Evolutionary conservation across 2,329 filamentous ascomycete species (phyloP), one percentile per base, ranked within the genome.

Genomic region (Beauveria caledonica): DNA sequence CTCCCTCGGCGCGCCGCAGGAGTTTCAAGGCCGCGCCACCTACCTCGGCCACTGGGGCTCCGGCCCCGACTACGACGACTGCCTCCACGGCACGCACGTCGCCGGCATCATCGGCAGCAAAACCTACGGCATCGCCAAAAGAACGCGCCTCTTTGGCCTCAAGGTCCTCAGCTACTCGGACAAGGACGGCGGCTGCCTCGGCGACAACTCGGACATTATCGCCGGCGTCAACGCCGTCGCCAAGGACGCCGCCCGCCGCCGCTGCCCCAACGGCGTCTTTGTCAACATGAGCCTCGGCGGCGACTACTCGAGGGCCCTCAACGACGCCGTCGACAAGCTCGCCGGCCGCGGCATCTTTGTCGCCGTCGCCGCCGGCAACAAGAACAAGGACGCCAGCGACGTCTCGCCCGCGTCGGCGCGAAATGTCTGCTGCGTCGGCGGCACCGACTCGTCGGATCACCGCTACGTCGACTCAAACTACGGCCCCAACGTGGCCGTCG

Each of bases 251-350:
- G 60, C 68, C 40, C 66, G 68, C 8, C 72, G 70, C 25, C 68
- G 60, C 64, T 75, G 74, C 69, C 66, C 69, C 65, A 71, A 68
- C 49, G 74, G 76, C 45, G 69, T 74, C 48, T 77, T 82, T 21
- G 74, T 78, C 64, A 80, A 77, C 70, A 79, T 82, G 78, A 79
- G 76, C 10, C 75, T 82, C 9, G 79, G 79, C 44, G 79, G 78
- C 15, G 51, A 62, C 58, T 69, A 90, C 67, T 80, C 95, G 55
- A 92, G 88, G 69, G 90, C 95, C 70, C 88, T 87, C 23, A 88
- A 93, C 69, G 91, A 95, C 72, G 88, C 89, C 52, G 90, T 90
- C 63, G 91, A 92, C 73, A 86, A 86, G 46, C 77, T 90, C 60
- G 83, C 85, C 66, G 89, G 95, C 72, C 67, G 69, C 0, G 79